phyloP scores from a whole-genome alignment of 768 basidiomycete genomes.

The Suillus paluster region DNA sequence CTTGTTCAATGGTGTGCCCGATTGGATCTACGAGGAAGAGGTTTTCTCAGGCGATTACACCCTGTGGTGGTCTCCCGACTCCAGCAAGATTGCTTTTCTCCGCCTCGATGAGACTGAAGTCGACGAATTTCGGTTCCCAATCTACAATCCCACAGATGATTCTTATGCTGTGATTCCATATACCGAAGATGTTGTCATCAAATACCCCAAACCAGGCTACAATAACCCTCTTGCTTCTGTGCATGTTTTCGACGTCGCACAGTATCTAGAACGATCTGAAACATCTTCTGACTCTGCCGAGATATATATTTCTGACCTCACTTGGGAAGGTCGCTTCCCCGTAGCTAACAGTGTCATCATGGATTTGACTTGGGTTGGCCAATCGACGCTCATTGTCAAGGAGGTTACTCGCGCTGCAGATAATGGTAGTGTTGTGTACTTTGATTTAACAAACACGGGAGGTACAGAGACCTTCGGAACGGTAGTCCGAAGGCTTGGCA shows the following conservation, averaged over 20 bases:
- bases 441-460: constrained; percentile 51
- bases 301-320: constrained; percentile 56
- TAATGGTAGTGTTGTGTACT: constrained; percentile 78
- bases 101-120: constrained; percentile 88
- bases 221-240: constrained; percentile 85
- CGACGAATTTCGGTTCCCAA: constrained; percentile 83
- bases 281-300: constrained; percentile 34
- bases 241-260: constrained; percentile 78
- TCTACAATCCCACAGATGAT: constrained; percentile 87
- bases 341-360: constrained; percentile 69
- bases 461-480: constrained; percentile 42
- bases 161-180: constrained; percentile 78
- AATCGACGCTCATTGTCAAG: constrained; percentile 74
- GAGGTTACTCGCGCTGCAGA: constrained; percentile 87
- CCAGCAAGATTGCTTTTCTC: constrained; percentile 73
- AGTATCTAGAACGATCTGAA: constrained; percentile 46
- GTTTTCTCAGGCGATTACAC: constrained; percentile 74
- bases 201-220: constrained; percentile 91
- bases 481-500: constrained; percentile 79
- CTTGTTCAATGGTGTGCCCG: constrained; percentile 92
- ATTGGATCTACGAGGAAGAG: constrained; percentile 98
- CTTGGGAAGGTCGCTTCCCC: constrained; percentile 67
- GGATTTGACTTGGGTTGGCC: constrained; percentile 89
- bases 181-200: constrained; percentile 62
- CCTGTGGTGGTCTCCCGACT: constrained; percentile 88